phyloP scores from a whole-genome alignment of 1,139 yeast species.

The Hyphopichia buzzinii region DNA sequence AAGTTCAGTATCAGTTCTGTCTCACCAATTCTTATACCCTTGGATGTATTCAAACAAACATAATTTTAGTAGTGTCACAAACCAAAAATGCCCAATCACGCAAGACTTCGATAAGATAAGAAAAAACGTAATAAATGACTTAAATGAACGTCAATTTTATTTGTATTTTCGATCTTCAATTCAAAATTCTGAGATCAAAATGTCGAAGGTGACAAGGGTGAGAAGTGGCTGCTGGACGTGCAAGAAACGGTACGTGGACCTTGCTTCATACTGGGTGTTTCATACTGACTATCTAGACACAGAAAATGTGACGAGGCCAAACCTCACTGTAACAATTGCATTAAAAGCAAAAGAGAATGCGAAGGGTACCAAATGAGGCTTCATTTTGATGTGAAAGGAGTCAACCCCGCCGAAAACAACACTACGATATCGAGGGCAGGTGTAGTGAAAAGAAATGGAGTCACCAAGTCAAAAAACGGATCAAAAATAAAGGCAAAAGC shows the following conservation, averaged over 20 bases:
- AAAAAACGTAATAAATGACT: background rate
- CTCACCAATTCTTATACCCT: too few relatives aligned
- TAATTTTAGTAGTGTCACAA: background rate
- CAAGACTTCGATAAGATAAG: background rate
- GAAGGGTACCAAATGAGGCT: conserved; percentile 49
- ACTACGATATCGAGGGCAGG: too few relatives aligned
- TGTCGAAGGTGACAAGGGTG: conserved; percentile 45
- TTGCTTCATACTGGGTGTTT: background rate
- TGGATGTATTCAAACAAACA: too few relatives aligned
- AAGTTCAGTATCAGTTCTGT: too few relatives aligned
- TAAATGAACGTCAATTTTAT: background rate
- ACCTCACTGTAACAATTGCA: conserved; percentile 54
- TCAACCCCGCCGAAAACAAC: too few relatives aligned
- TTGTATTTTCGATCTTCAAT: background rate
- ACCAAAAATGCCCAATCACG: background rate
- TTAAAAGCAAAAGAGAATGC: conserved; percentile 41
- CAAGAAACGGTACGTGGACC: conserved; percentile 30
- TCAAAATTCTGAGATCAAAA: conserved; percentile 7
- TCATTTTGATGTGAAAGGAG: conserved; percentile 46
- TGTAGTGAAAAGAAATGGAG: too few relatives aligned
- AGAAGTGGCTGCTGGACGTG: conserved; percentile 54
- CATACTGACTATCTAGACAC: conserved; percentile 22
- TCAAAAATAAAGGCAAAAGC: background rate
- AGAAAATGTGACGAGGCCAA: conserved; percentile 58
- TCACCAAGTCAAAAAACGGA: background rate